phyloP scores from a whole-genome alignment of 1,284 basidiomycete species.

The Trametes polyzona region DNA sequence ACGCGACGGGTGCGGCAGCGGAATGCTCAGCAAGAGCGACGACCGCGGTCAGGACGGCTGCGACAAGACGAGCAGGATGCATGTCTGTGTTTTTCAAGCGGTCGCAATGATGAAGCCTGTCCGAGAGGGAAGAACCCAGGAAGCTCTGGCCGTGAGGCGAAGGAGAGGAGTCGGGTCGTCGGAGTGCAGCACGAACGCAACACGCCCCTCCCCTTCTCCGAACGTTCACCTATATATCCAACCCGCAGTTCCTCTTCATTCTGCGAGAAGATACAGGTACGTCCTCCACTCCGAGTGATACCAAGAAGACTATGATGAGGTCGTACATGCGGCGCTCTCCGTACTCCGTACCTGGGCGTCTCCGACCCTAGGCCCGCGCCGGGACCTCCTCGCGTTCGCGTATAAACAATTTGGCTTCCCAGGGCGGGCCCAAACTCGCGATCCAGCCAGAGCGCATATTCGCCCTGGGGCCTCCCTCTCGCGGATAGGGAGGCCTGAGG shows the following conservation, averaged over 20 bases:
- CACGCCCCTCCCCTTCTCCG: background rate
- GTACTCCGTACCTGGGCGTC: too few species aligned
- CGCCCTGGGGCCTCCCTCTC: too few species aligned
- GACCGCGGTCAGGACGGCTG: background rate
- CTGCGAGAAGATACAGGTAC: background rate
- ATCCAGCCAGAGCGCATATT: too few species aligned
- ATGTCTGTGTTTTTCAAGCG: background rate
- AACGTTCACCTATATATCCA: background rate
- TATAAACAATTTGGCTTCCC: too few species aligned
- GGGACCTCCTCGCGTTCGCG: too few species aligned
- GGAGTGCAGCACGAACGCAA: background rate
- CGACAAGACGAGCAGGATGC: background rate
- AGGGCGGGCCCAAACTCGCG: too few species aligned
- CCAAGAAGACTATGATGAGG: too few species aligned
- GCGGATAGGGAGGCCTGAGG: too few species aligned
- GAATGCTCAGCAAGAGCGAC: background rate
- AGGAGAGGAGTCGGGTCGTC: background rate
- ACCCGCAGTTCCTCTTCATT: background rate
- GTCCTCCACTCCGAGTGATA: background rate
- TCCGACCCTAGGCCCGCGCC: too few species aligned
- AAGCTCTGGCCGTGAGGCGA: background rate
- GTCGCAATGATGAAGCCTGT: too few species aligned
- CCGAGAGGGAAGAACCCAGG: background rate
- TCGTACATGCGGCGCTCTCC: too few species aligned
- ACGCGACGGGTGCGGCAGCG: background rate